phyloP scores from a whole-genome alignment of 768 basidiomycete genomes.

The Saitozyma podzolica region DNA sequence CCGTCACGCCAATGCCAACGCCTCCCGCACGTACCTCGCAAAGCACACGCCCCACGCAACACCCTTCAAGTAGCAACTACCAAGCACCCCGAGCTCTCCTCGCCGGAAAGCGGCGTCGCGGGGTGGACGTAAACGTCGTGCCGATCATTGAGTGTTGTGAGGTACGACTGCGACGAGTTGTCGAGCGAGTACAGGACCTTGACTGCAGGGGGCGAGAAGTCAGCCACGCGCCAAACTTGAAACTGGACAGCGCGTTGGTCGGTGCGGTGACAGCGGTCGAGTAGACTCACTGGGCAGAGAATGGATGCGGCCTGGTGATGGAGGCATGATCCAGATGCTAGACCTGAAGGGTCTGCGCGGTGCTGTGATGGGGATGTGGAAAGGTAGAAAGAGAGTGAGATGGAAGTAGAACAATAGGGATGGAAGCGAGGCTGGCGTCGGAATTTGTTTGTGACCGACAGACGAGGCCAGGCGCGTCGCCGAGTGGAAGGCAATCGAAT shows the following conservation, averaged over 20 bases:
- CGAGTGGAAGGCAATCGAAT: no score
- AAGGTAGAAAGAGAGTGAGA: no score
- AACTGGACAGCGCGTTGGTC: no score
- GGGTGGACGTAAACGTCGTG: slow-evolving; percentile 45
- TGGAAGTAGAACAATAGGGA: no score
- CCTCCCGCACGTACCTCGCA: slow-evolving; percentile 30
- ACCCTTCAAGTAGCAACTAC: slow-evolving; percentile 38
- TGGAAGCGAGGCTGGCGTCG: no score
- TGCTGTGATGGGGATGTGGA: no score
- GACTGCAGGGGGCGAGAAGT: slow-evolving; percentile 18
- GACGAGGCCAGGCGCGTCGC: no score
- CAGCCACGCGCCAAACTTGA: no score
- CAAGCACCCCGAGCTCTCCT: slow-evolving; percentile 14
- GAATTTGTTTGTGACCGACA: no score
- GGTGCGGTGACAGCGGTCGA: no score
- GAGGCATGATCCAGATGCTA: slow-evolving; percentile 25
- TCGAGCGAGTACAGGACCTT: slow-evolving; percentile 44
- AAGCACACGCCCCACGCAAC: slow-evolving; percentile 41
- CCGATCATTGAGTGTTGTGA: slow-evolving; percentile 33
- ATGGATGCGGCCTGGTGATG: slow-evolving; percentile 44
- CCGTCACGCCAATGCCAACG: no score
- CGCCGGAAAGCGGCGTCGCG: background rate
- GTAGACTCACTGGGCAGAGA: slow-evolving; percentile 31
- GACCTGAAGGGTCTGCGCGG: no score
- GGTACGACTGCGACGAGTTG: slow-evolving; percentile 34